Percentiles rank a stretch among this genome's conserved stretches.
These are phyloP conservation scores for Eucalyptus victrix DNA, from an alignment of 345 rosid species.

Conservation along the genomic window DNA sequence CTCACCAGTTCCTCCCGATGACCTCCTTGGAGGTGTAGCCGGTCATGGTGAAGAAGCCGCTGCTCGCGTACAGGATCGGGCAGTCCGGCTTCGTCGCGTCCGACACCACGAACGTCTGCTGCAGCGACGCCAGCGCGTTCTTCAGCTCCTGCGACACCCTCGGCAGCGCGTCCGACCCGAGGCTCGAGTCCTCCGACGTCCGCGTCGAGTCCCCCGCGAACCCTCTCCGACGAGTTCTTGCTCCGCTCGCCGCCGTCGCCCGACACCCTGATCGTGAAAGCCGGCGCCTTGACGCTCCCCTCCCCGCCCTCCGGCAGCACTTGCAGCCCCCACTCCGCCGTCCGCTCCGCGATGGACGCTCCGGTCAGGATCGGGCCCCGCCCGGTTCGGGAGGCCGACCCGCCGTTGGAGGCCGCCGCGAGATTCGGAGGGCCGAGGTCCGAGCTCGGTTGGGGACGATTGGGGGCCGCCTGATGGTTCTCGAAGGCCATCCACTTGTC, in stretches of 20 bases:
- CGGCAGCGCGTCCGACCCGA: slow-evolving; percentile 35
- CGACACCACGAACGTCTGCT: slow-evolving; percentile 94
- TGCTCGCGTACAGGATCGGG: slow-evolving; percentile 90
- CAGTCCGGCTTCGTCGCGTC: slow-evolving; percentile 85
- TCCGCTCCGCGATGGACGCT: slow-evolving; percentile 51
- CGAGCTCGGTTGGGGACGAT: neutral
- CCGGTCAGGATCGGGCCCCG: slow-evolving; percentile 8
- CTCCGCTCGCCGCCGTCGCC: slow-evolving; percentile 24
- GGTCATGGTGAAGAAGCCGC: slow-evolving; percentile 90
- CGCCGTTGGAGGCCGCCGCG: neutral
- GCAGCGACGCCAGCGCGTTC: slow-evolving; percentile 74
- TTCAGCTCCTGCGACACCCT: slow-evolving; percentile 84
- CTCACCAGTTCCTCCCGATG: slow-evolving; percentile 87
- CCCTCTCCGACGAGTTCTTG: slow-evolving; percentile 19
- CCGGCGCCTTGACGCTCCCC: slow-evolving; percentile 29
- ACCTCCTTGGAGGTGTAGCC: slow-evolving; percentile 81
- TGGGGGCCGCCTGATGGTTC: neutral
- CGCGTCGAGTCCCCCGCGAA: slow-evolving; percentile 21
- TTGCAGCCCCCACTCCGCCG: slow-evolving; percentile 85
- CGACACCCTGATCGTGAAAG: neutral
- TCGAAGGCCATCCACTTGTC: slow-evolving; percentile 76
- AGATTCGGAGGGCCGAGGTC: neutral
- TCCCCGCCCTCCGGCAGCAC: slow-evolving; percentile 36
- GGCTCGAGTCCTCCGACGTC: slow-evolving; percentile 51
- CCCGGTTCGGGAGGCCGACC: neutral